Conservation (phyloP, 2,329 filamentous ascomycete genomes). For the Aureobasidium musti region DNA sequence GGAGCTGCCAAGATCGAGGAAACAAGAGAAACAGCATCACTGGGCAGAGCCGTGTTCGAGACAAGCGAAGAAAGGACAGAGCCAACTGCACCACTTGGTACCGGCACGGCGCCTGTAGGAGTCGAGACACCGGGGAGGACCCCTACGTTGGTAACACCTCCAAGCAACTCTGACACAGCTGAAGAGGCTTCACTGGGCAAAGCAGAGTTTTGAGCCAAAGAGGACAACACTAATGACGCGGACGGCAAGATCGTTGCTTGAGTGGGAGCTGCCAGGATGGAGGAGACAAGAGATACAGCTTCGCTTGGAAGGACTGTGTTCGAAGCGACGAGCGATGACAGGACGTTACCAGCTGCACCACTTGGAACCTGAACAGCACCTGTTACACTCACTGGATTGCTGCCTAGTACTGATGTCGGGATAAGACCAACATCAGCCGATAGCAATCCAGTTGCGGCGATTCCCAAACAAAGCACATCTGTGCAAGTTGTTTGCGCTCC, state of each 20-base stretch:
- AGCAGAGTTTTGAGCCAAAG: not conserved
- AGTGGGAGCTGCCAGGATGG: not conserved
- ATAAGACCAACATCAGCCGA: not conserved
- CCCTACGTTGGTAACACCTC: not conserved
- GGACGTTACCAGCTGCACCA: not conserved
- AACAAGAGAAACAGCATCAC: not conserved
- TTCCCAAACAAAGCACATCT: constrained; percentile 9
- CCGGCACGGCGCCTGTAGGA: not conserved
- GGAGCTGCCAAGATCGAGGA: constrained; percentile 4
- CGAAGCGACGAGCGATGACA: constrained; percentile 8
- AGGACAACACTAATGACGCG: not conserved
- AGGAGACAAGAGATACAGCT: not conserved
- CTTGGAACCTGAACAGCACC: not conserved
- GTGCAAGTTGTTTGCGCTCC: constrained; percentile 5
- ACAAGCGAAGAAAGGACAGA: not conserved
- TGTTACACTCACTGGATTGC: not conserved
- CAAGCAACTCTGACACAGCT: not conserved
- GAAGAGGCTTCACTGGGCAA: constrained; percentile 1
- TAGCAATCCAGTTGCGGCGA: constrained; percentile 1
- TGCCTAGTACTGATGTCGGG: not conserved
- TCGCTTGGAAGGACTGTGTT: not conserved
- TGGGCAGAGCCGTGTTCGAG: not conserved
- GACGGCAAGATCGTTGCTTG: not conserved
- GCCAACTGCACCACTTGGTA: not conserved
- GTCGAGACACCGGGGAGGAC: not conserved